phyloP scores from a whole-genome alignment of 345 rosid species.

The Bruguiera sexangula region DNA sequence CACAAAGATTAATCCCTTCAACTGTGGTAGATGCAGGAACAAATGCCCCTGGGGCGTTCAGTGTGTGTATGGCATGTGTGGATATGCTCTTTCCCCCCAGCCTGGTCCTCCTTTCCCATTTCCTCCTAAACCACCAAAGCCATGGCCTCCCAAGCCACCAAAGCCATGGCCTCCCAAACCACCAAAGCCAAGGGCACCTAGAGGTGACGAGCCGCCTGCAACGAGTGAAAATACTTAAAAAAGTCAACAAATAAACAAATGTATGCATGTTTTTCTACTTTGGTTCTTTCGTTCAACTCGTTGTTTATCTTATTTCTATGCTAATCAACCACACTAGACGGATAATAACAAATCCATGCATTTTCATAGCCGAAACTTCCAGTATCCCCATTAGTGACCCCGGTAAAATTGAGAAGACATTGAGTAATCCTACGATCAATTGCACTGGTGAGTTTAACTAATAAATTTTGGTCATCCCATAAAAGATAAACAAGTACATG shows the following conservation, averaged over 20 bases:
- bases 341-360: too few relatives aligned
- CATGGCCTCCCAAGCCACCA: conserved; percentile 11
- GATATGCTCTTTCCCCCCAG: conserved; percentile 34
- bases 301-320: neutral
- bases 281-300: neutral
- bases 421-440: too few relatives aligned
- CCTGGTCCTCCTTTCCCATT: conserved; percentile 5
- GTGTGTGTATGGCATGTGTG: conserved; percentile 53
- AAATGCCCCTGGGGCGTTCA: conserved; percentile 36
- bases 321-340: too few relatives aligned
- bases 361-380: too few relatives aligned
- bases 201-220: neutral
- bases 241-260: neutral
- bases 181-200: neutral
- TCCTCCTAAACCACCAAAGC: conserved; percentile 8
- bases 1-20: conserved; percentile 23
- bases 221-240: neutral
- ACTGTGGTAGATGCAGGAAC: conserved; percentile 49
- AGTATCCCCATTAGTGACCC: too few relatives aligned
- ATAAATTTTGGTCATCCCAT: too few relatives aligned
- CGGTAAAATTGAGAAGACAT: too few relatives aligned
- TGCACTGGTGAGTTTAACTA: too few relatives aligned
- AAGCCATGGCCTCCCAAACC: neutral
- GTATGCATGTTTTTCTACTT: neutral
- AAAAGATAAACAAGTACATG: too few relatives aligned